Conservation (phyloP, 495 filamentous ascomycete species). For the Neurospora tetraspora region DNA sequence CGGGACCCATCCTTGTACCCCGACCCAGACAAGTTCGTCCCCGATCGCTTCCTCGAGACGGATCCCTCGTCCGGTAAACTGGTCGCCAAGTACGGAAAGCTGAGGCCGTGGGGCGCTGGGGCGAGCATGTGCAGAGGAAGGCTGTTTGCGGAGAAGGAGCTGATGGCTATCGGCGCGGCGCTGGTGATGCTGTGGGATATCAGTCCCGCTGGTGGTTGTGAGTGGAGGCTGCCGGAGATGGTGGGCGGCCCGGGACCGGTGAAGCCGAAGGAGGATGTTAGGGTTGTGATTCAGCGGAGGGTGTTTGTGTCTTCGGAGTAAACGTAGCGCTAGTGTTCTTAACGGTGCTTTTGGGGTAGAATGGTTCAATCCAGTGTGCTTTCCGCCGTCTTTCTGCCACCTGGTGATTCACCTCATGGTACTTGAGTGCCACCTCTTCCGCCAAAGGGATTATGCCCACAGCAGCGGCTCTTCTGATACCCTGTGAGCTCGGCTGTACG, state of each 20-base stretch:
- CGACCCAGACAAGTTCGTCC: constrained; percentile 8
- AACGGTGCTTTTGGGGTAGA: no score
- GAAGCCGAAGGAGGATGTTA: constrained; percentile 3
- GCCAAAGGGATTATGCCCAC: no score
- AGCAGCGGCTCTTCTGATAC: no score
- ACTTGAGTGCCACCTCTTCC: no score
- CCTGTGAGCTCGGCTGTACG: no score
- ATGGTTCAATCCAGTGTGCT: no score
- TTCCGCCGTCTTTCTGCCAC: no score
- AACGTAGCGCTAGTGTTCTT: background rate
- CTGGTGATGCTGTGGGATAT: constrained; percentile 13
- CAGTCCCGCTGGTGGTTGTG: background rate
- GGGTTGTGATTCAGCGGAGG: constrained; percentile 2
- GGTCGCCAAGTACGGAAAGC: constrained; percentile 3
- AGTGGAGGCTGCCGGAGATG: background rate
- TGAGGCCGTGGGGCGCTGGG: constrained; percentile 10
- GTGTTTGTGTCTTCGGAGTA: background rate
- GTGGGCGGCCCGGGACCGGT: background rate
- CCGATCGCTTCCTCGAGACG: constrained; percentile 14
- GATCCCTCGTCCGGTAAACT: background rate
- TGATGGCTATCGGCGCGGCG: constrained; percentile 6
- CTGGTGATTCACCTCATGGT: no score
- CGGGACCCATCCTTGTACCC: constrained; percentile 8
- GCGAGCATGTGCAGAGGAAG: constrained; percentile 9
- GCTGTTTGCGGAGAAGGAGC: constrained; percentile 15